Evolutionary conservation across 164 flowering plant species (phyloP).

Genomic region (Macadamia tetraphylla): DNA sequence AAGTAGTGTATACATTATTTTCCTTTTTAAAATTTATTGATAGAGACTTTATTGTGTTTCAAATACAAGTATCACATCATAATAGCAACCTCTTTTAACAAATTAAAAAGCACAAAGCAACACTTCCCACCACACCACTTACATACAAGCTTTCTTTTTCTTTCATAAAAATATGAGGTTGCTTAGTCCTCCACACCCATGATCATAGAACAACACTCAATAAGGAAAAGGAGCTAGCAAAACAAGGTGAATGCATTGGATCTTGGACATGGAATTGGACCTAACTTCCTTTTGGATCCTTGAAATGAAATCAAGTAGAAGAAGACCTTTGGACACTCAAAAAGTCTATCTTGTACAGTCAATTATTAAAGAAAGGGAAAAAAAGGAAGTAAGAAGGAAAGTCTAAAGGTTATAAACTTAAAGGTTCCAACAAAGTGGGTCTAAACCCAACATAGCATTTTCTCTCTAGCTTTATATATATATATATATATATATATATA

Average conservation of each 20-base stretch:
- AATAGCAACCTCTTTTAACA: slow-evolving; percentile 12
- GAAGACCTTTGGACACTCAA: slow-evolving; percentile 9
- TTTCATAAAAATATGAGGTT: slow-evolving; percentile 3
- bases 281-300: slow-evolving; percentile 17
- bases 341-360: slow-evolving; percentile 12
- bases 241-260: slow-evolving; percentile 28
- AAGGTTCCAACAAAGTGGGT: slow-evolving; percentile 17
- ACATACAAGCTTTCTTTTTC: slow-evolving; percentile 4
- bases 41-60: slow-evolving; percentile 9
- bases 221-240: neutral
- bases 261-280: slow-evolving; percentile 22
- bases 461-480: neutral
- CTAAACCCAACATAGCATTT: slow-evolving; percentile 6
- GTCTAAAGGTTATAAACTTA: slow-evolving; percentile 10
- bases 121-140: slow-evolving; percentile 13
- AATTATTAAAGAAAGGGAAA: slow-evolving; percentile 10
- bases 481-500: neutral
- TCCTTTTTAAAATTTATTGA: neutral
- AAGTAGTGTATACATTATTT: too few species aligned
- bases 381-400: neutral
- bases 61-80: slow-evolving; percentile 17
- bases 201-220: slow-evolving; percentile 8
- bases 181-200: slow-evolving; percentile 10
- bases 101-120: slow-evolving; percentile 15
- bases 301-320: slow-evolving; percentile 13